Evolutionary conservation across 768 basidiomycete genomes (phyloP).

Genomic region (Podaxis pistillaris): DNA sequence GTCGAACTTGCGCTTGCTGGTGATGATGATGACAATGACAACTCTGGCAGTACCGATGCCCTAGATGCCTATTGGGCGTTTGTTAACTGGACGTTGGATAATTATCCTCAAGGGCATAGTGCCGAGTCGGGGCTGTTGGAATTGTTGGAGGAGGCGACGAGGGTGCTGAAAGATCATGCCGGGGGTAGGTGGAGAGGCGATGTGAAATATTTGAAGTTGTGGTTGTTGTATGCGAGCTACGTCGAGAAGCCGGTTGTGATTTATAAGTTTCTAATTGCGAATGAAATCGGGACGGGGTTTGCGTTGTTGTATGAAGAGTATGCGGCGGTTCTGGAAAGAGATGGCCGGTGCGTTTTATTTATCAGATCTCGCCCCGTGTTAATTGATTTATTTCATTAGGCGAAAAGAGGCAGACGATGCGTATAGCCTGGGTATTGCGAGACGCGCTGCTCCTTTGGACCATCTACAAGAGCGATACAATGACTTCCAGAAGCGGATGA

Average conservation of each 20-base stretch:
- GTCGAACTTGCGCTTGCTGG: conserved; percentile 62
- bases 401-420: conserved; percentile 87
- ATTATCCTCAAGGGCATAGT: conserved; percentile 90
- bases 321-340: conserved; percentile 79
- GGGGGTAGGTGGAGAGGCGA: conserved; percentile 76
- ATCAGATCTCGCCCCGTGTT: conserved; percentile 8
- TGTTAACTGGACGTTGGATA: conserved; percentile 90
- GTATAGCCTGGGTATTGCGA: conserved; percentile 84
- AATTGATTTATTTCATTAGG: conserved; percentile 36
- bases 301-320: conserved; percentile 91
- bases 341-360: conserved; percentile 59
- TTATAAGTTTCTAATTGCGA: conserved; percentile 85
- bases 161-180: conserved; percentile 75
- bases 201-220: conserved; percentile 86
- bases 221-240: conserved; percentile 91
- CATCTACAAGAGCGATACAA: conserved; percentile 73
- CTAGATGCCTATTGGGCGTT: conserved; percentile 85
- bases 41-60: conserved; percentile 43
- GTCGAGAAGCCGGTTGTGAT: conserved; percentile 89
- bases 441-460: conserved; percentile 78
- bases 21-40: conserved; percentile 67
- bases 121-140: conserved; percentile 90
- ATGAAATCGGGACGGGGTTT: conserved; percentile 83
- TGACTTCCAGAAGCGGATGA: conserved; percentile 93
- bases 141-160: conserved; percentile 87